phyloP scores from a whole-genome alignment of 345 rosid genomes.

The Populus pruinosa region DNA sequence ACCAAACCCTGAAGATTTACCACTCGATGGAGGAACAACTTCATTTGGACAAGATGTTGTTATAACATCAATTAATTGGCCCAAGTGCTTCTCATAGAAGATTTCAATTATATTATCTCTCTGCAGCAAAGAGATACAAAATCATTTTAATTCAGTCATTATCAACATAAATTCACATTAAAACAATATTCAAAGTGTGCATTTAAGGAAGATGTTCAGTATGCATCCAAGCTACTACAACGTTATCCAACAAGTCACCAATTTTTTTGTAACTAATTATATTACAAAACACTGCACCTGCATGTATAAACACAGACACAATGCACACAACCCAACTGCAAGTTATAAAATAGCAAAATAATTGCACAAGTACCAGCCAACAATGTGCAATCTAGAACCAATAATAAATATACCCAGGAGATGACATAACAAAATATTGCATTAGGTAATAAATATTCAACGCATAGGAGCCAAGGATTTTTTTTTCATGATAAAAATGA shows the following conservation, averaged over 20 bases:
- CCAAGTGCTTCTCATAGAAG: constrained; percentile 92
- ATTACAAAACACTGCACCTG: constrained; percentile 11
- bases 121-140: constrained; percentile 45
- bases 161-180: not conserved
- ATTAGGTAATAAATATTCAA: not conserved
- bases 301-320: constrained; percentile 11
- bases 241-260: constrained; percentile 1
- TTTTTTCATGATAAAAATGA: not conserved
- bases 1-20: constrained; percentile 41
- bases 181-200: not conserved
- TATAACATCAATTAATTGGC: constrained; percentile 80
- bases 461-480: not conserved
- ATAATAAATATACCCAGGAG: not conserved
- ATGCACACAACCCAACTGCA: not conserved
- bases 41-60: constrained; percentile 65
- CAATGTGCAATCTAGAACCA: not conserved
- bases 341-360: constrained; percentile 2
- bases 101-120: constrained; percentile 78
- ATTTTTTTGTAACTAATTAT: constrained; percentile 4
- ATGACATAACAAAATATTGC: not conserved
- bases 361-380: not conserved
- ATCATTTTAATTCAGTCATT: not conserved
- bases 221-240: constrained; percentile 1
- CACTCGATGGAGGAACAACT: constrained; percentile 31
- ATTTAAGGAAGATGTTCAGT: constrained; percentile 13